Evolutionary conservation across 345 rosid species (phyloP), one percentile per base, ranked within the genome.

Genomic region (Lepidium aucheri): DNA sequence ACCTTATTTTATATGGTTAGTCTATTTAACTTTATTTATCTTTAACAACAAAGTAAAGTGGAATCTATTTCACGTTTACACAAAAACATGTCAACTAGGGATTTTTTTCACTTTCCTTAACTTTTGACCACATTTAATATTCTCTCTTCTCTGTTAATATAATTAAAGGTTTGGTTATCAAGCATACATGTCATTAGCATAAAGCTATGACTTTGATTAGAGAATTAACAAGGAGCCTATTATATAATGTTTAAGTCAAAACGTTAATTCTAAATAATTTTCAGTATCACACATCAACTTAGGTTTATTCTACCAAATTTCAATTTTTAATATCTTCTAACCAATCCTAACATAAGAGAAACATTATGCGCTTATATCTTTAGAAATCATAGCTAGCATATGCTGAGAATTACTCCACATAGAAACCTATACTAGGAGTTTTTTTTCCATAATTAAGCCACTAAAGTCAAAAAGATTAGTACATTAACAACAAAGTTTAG

Each of bases 21-120:
- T 73, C 67, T 73, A 40, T 73, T 60, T 28, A 18, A 46, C 75
- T 72, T 65, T 64, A 57, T 56, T 7, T 26, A 28, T 51, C 42
- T 60, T 73, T 66, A 74, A 68, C 76, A 73, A 73, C 76, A 65
- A 74, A 67, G 73, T 28, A 67, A 74, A 52, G 77, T 74, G 77
- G 73, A 74, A 67, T 74, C 73, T 60, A 12, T 45, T 54, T 67
- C 64, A 74, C 22, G 47, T 61, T 53, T 67, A 74, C 73, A 69
- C 74, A n/a, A 67, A 43, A 44, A 53, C 68, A 60, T 39, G 64
- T 53, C 73, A 74, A 73, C 73, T 60, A 22, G 11, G 16, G 38
- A 43, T n/a, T n/a, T 49, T 65, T 26, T 65, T 65, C 45, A 9
- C 56, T 66, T 44, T 42, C 58, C 35, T 44, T 60, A 57, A 60